These are phyloP conservation scores for Elymus sibiricus DNA, from an alignment of 176 grass and related monocot species.

Conservation along the genomic window DNA sequence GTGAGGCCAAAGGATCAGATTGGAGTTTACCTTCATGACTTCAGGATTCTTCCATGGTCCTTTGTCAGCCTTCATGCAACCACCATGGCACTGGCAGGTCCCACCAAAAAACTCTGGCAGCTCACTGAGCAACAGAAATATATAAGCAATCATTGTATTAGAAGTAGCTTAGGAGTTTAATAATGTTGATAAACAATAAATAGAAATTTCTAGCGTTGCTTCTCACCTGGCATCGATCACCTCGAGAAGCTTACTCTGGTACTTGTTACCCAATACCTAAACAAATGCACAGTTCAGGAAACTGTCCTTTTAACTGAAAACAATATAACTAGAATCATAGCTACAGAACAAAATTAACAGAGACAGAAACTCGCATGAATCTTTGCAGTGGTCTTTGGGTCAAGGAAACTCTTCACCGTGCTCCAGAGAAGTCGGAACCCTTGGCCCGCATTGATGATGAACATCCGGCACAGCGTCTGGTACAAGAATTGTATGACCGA, in stretches of 20 bases:
- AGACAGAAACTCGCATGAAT: constrained; percentile 56
- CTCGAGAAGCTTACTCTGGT: constrained; percentile 98
- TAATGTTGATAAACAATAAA: background rate
- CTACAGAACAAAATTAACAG: constrained; percentile 2
- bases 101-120: constrained; percentile 94
- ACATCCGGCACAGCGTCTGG: constrained; percentile 91
- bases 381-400: constrained; percentile 97
- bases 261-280: constrained; percentile 94
- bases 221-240: constrained; percentile 89
- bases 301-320: background rate
- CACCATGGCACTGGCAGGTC: constrained; percentile 80
- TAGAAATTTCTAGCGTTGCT: background rate
- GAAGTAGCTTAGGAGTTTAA: constrained; percentile 1
- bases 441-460: constrained; percentile 97
- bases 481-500: constrained; percentile 1
- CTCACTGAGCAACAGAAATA: constrained; percentile 48
- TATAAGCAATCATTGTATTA: background rate
- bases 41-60: constrained; percentile 95
- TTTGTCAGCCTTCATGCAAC: constrained; percentile 89
- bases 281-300: constrained; percentile 24
- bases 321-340: background rate
- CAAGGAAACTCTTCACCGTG: constrained; percentile 94
- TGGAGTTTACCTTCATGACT: constrained; percentile 62
- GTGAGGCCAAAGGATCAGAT: background rate
- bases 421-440: constrained; percentile 92